Evolutionary conservation across 176 grass and related monocot species (phyloP), one percentile per base, ranked within the genome.

Genomic region (Dactylis glomerata): DNA sequence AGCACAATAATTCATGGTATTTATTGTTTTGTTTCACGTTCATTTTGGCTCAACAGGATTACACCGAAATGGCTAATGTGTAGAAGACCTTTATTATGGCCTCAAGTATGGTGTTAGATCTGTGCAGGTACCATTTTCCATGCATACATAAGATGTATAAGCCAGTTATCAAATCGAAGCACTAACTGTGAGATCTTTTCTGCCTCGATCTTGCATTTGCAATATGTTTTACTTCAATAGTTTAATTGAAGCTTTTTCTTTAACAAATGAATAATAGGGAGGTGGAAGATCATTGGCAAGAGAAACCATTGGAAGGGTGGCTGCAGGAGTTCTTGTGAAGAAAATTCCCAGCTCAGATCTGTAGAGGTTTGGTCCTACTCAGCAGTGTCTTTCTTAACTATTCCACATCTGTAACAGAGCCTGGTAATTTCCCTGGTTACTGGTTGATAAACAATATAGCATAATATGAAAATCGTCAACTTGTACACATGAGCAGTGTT

Each of bases 221-320:
- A 3, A 23, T 20, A 64, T 65, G 8, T 45, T 54, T 85, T 37
- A 32, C 47, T 28, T 78, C n/a, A 77, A 24, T 56, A 49, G 40
- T 86, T 81, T 71, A 87, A 27, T 75, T 15, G 0, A 52, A 89
- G 4, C 52, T 61, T 27, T 58, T 81, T 58, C 23, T 89, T 16
- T 70, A 46, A 27, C 75, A 19, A 71, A 26, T 83, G 27, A 78
- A 88, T 83, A 83, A 61, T 69, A 98, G 93, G 96, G 96, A 81
- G 96, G 96, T 64, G 96, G 96, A 57, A 93, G 96, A 61, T 95
- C 96, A 81, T 98, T 93, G 3, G 93, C 96, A 86, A 95, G 96
- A 94, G 96, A 98, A 90, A 98, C 96, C 69, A 98, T 95, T 90
- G 96, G 96, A 82, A 92, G 96, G 86, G 96, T 98, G 70, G 93